A percentile compares a stretch with the other conserved stretches of the same genome.
Evolutionary conservation across 306 rosid species (phyloP).

Genomic region (Sphenostylis stenocarpa): DNA sequence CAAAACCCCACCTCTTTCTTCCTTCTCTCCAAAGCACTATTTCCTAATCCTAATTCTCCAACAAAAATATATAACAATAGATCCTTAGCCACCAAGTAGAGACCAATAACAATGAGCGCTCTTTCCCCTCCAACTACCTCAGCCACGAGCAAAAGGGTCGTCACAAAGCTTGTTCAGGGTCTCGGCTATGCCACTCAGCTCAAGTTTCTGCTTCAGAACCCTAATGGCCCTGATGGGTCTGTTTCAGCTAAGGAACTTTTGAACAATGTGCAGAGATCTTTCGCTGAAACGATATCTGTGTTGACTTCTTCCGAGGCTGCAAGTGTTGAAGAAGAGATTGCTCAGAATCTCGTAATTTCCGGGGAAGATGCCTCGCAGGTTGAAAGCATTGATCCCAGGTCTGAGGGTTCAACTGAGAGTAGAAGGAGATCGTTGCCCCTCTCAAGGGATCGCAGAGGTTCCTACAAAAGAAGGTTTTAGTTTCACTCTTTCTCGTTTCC

Average conservation of each 20-base stretch:
- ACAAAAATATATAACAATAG: neutral
- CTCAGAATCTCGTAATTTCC: constrained; percentile 16
- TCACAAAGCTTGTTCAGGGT: constrained; percentile 45
- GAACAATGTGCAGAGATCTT: constrained; percentile 41
- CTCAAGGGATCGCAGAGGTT: constrained; percentile 58
- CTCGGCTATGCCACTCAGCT: constrained; percentile 47
- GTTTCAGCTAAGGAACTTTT: constrained; percentile 43
- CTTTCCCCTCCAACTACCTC: constrained; percentile 6
- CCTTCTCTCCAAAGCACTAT: neutral
- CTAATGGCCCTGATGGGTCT: neutral
- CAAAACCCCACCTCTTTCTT: constrained; percentile 17
- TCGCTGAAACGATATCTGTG: constrained; percentile 46
- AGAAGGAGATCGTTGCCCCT: constrained; percentile 32
- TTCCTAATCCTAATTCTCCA: neutral
- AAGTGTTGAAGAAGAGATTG: neutral
- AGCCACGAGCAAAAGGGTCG: neutral
- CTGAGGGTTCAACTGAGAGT: constrained; percentile 51
- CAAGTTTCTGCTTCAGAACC: constrained; percentile 42
- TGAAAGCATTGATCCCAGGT: constrained; percentile 45
- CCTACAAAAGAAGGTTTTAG: constrained; percentile 73
- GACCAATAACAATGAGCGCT: constrained; percentile 33
- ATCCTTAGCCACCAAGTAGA: constrained; percentile 6
- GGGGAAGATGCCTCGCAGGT: constrained; percentile 21
- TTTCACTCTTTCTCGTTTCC: neutral
- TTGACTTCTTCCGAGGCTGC: constrained; percentile 24